Evolutionary conservation across 352 stramenopile species (phyloP).

Genomic region (Achlya hypogyna): DNA sequence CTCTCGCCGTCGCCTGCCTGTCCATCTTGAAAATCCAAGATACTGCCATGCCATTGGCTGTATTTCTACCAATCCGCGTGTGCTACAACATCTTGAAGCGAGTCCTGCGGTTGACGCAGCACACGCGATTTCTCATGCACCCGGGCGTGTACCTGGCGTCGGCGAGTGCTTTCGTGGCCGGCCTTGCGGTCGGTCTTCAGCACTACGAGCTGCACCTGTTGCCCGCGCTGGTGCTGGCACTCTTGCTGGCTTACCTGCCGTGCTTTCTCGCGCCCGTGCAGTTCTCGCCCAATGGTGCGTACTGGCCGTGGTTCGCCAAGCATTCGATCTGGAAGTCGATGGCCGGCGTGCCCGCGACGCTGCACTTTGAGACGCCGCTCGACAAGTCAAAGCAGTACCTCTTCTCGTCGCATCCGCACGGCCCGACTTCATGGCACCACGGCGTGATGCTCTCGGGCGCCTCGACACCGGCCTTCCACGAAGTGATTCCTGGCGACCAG

Average conservation of each 20-base stretch:
- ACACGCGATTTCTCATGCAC: not conserved
- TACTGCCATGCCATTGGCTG: too few species aligned
- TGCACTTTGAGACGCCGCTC: constrained; percentile 62
- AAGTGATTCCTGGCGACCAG: constrained; percentile 48
- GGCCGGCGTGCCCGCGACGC: constrained; percentile 34
- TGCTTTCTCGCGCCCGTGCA: constrained; percentile 3
- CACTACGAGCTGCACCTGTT: constrained; percentile 1
- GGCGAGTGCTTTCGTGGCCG: constrained; percentile 11
- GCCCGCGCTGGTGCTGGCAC: not conserved
- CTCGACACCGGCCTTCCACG: constrained; percentile 57
- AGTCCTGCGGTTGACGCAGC: not conserved
- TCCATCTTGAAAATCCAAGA: too few species aligned
- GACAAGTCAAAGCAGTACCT: constrained; percentile 60
- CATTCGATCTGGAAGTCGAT: constrained; percentile 21
- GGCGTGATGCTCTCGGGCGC: constrained; percentile 47
- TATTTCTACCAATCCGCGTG: too few species aligned
- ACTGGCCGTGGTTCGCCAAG: constrained; percentile 25
- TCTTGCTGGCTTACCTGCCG: constrained; percentile 4
- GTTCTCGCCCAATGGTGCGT: not conserved
- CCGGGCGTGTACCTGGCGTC: not conserved
- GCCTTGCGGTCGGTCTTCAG: not conserved
- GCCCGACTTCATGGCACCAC: constrained; percentile 60
- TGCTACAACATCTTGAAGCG: too few species aligned
- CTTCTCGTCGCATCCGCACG: constrained; percentile 71
- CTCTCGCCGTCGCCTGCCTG: too few species aligned